These are phyloP conservation scores for Fusarium humuli DNA, from an alignment of 2,329 filamentous ascomycete genomes.

Conservation along the genomic window DNA sequence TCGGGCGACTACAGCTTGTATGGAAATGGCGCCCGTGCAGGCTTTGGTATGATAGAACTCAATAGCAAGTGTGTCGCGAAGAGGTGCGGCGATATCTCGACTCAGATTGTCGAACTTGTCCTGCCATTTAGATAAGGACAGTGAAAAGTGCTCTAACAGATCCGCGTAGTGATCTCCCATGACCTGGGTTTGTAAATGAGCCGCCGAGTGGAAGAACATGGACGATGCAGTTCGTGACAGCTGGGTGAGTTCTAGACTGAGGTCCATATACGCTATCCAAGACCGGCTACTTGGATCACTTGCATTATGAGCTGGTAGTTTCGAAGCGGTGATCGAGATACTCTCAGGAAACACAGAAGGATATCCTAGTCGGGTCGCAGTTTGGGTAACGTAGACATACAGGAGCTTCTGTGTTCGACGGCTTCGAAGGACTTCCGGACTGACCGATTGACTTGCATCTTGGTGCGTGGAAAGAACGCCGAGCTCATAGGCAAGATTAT, in stretches of 20 bases:
- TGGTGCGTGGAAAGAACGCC: conserved; percentile 25
- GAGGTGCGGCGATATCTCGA: conserved; percentile 14
- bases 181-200: conserved; percentile 32
- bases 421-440: background rate
- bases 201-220: conserved; percentile 40
- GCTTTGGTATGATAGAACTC: conserved; percentile 41
- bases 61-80: conserved; percentile 24
- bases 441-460: background rate
- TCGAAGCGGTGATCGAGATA: conserved; percentile 16
- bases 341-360: conserved; percentile 22
- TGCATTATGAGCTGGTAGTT: background rate
- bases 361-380: conserved; percentile 13
- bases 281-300: background rate
- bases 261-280: conserved; percentile 32
- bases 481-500: conserved; percentile 38
- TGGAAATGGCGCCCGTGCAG: conserved; percentile 36
- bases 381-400: conserved; percentile 39
- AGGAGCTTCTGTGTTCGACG: conserved; percentile 33
- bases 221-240: conserved; percentile 33
- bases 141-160: conserved; percentile 33
- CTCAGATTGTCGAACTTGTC: conserved; percentile 12
- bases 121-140: conserved; percentile 31
- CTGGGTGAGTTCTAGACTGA: conserved; percentile 34
- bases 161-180: conserved; percentile 33
- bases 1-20: conserved; percentile 38